Evolutionary conservation across 192 early-diverging fungal genomes (phyloP), one percentile per base, ranked within the genome.

Genomic region (Coemansia sp.): DNA sequence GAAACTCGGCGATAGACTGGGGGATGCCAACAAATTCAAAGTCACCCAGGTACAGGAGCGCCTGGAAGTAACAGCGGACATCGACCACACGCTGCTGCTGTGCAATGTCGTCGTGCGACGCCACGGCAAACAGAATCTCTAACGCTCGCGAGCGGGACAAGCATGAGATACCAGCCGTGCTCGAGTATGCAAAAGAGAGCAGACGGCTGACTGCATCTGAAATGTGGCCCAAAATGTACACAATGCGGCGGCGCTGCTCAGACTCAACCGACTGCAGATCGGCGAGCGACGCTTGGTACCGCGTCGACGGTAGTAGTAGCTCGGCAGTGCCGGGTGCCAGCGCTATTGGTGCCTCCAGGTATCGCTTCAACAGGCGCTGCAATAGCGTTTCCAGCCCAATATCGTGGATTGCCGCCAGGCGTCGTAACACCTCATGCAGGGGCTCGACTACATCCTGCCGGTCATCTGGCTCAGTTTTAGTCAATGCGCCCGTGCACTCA

Each of bases 21-120:
- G 76, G 73, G 45, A 91, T 88, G 29, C 83, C 79, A 10, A 90
- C 81, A 39, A 82, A 79, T 64, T 92, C 89, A 83, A 90, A 92
- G 64, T 92, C 90, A 1, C 77, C 80, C 38, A 90, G 68, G 49
- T 92, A 92, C 17, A 91, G 65, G 5, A 90, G 73, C 12, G 84
- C 74, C 57, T 83, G 82, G 52, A 90, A 70, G 58, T 89, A 87
- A 45, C 76, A 67, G 29, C 63, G 62, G 15, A 73, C 83, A 38
- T 82, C 64, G 4, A 59, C 65, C 4, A 68, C 66, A 19, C 60
- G 52, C 62, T 80, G 63, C 21, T 62, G 50, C 49, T 47, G 32
- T 7, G 75, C 73, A 51, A 88, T 76, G 15, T 85, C 84, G 21
- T 76, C 60, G 23, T 72, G 59, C 19, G 74, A 58, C 10, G 85